Conservation (phyloP, 2,329 filamentous ascomycete genomes). For the Arthrobotrys megalospora region DNA sequence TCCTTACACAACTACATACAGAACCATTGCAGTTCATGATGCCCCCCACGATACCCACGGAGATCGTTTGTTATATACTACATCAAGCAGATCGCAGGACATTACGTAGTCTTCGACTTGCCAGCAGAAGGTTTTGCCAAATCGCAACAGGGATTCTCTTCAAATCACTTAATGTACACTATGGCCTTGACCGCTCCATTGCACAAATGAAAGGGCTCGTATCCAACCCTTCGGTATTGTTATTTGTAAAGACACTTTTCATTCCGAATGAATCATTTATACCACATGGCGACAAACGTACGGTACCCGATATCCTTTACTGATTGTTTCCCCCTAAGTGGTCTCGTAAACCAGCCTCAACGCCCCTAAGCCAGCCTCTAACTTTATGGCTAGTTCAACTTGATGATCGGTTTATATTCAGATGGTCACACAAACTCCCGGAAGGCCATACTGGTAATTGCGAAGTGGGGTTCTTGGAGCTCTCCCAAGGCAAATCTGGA, state of each 20-base stretch:
- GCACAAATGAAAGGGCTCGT: slow-evolving; percentile 25
- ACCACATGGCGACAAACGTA: slow-evolving; percentile 34
- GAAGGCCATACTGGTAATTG: neutral
- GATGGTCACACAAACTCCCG: slow-evolving; percentile 29
- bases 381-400: slow-evolving; percentile 1
- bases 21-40: neutral
- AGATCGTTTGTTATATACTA: neutral
- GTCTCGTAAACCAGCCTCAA: too few species aligned
- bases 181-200: slow-evolving; percentile 32
- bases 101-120: slow-evolving; percentile 4
- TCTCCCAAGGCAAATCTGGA: too few species aligned
- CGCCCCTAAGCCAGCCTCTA: neutral
- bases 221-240: neutral
- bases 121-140: slow-evolving; percentile 20
- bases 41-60: neutral
- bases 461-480: neutral
- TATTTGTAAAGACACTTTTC: slow-evolving; percentile 16
- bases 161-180: slow-evolving; percentile 23
- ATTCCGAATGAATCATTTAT: slow-evolving; percentile 40
- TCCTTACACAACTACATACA: too few species aligned
- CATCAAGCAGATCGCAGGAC: slow-evolving; percentile 23
- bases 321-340: too few species aligned
- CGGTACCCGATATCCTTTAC: neutral
- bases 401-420: slow-evolving; percentile 7
- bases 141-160: slow-evolving; percentile 18